A percentile compares a stretch with the other conserved stretches of the same genome.
Evolutionary conservation across 2,329 filamentous ascomycete species (phyloP).

Genomic region (Cadophora sp.): DNA sequence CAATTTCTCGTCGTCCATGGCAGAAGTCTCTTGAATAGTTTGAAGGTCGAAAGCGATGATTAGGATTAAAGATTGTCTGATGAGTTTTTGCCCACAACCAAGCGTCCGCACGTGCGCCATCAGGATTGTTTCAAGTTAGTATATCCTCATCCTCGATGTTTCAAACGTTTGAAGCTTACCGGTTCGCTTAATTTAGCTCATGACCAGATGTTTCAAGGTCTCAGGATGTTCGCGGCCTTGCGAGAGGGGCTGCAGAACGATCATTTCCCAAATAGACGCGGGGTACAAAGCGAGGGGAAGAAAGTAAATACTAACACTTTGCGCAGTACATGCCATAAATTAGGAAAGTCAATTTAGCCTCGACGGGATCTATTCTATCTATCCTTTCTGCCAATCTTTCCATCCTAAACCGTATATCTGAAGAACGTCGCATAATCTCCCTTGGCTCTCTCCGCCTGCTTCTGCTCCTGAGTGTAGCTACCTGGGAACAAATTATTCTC

Average conservation of each 20-base stretch:
- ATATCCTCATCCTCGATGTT: conserved; percentile 10
- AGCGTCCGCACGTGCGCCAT: conserved; percentile 13
- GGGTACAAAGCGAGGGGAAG: neutral
- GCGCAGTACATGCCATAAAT: neutral
- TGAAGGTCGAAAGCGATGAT: neutral
- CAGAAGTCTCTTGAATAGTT: neutral
- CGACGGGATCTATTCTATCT: too few species aligned
- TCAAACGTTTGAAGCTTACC: conserved; percentile 1
- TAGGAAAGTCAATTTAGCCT: neutral
- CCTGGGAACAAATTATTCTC: conserved; percentile 17
- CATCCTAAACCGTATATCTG: conserved; percentile 21
- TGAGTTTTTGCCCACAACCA: neutral
- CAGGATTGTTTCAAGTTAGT: conserved; percentile 11
- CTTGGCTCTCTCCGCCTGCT: conserved; percentile 10
- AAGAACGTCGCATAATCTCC: conserved; percentile 26
- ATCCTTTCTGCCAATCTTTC: too few species aligned
- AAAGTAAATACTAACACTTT: neutral
- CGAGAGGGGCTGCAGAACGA: neutral
- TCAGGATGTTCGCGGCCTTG: neutral
- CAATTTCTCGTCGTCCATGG: conserved; percentile 11
- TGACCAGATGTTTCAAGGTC: neutral
- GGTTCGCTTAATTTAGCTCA: neutral
- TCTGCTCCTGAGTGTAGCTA: conserved; percentile 22
- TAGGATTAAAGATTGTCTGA: neutral
- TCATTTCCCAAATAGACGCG: neutral